phyloP scores from a whole-genome alignment of 257 asterid genomes.

The Salvia rosmarinus region DNA sequence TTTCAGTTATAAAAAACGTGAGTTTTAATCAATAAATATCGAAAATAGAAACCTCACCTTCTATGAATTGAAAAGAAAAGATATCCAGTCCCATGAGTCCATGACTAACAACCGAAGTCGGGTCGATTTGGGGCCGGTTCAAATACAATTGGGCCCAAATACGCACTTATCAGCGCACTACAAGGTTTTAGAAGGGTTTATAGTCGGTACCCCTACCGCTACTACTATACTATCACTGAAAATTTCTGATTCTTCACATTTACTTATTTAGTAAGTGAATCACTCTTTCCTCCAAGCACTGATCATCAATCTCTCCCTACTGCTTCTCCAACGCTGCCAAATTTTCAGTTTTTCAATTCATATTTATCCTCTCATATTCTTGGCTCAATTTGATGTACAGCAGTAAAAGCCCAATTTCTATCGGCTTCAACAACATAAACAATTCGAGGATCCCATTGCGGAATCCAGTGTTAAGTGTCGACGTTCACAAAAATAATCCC shows the following conservation, averaged over 20 bases:
- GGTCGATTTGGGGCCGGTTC: too few species aligned
- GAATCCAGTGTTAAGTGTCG: conserved; percentile 36
- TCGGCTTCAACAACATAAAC: conserved; percentile 38
- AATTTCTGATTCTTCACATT: not conserved
- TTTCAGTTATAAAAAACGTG: too few species aligned
- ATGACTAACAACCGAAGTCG: too few species aligned
- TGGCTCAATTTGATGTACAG: conserved; percentile 59
- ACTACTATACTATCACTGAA: not conserved
- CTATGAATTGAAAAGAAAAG: too few species aligned
- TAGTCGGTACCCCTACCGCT: conserved; percentile 21
- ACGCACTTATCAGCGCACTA: not conserved
- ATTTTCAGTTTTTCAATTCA: not conserved
- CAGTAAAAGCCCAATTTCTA: conserved; percentile 46
- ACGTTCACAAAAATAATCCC: conserved; percentile 39
- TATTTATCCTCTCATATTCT: not conserved
- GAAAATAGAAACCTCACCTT: too few species aligned
- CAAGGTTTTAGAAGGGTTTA: conserved; percentile 78
- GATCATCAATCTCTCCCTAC: conserved; percentile 28
- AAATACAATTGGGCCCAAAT: conserved; percentile 18
- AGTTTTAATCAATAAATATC: too few species aligned
- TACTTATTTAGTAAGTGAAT: not conserved
- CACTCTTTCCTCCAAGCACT: not conserved
- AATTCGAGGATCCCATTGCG: conserved; percentile 34
- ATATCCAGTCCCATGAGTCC: too few species aligned
- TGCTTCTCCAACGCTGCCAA: not conserved